A percentile compares a stretch with the other conserved stretches of the same genome.
These are phyloP conservation scores for Botrytis deweyae DNA, from an alignment of 2,329 filamentous ascomycete genomes.

Conservation along the genomic window DNA sequence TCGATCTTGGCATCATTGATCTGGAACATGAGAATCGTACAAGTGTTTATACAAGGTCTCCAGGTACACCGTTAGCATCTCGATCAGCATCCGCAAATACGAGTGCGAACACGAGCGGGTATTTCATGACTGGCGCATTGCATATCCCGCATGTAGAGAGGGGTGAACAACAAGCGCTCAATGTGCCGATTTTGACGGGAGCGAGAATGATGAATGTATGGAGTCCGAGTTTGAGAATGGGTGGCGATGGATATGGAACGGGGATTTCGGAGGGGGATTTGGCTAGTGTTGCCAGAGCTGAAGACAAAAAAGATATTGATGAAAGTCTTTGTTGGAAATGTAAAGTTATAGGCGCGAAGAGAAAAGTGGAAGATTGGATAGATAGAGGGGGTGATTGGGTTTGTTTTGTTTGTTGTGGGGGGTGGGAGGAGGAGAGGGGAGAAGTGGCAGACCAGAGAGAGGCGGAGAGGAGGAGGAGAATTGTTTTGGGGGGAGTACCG, in stretches of 20 bases:
- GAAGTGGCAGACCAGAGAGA: not conserved
- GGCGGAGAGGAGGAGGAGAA: conserved; percentile 6
- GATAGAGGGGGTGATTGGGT: conserved; percentile 25
- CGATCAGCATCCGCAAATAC: not conserved
- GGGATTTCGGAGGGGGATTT: not conserved
- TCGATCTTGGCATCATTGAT: conserved; percentile 18
- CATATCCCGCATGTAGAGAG: not conserved
- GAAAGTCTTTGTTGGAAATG: conserved; percentile 34
- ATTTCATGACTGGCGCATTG: conserved; percentile 12
- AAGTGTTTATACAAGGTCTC: no score
- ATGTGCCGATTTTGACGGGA: conserved; percentile 18
- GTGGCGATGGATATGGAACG: not conserved
- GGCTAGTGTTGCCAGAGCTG: not conserved
- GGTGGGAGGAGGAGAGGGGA: conserved; percentile 20
- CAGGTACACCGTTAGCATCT: not conserved
- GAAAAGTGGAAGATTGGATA: conserved; percentile 32
- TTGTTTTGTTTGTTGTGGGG: conserved; percentile 35
- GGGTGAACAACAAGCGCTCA: not conserved
- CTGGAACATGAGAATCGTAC: conserved; percentile 4
- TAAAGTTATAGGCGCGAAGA: conserved; percentile 26
- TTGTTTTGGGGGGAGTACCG: conserved; percentile 7
- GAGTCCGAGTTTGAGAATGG: not conserved
- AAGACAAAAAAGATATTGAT: not conserved
- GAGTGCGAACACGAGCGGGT: not conserved
- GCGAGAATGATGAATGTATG: conserved; percentile 8